Conservation (phyloP, 345 rosid genomes). For the Dovyalis caffra region DNA sequence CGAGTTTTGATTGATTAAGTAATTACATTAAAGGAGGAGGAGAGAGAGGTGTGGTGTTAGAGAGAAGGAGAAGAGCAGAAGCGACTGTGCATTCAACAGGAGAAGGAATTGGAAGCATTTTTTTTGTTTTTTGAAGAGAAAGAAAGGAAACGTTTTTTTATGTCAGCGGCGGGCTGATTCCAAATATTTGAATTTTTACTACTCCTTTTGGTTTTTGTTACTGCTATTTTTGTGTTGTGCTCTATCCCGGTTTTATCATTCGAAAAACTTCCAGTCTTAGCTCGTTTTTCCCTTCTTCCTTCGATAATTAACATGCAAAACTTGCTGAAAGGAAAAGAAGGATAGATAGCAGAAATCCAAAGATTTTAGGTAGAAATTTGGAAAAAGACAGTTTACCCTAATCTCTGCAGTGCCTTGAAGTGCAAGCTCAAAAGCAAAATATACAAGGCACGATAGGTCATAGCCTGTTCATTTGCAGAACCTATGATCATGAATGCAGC, state of each 20-base stretch:
- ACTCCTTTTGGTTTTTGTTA: not conserved
- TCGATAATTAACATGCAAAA: too few relatives aligned
- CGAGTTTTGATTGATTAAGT: slow-evolving; percentile 8
- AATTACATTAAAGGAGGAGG: slow-evolving; percentile 35
- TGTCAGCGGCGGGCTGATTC: slow-evolving; percentile 51
- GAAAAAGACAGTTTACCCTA: too few relatives aligned
- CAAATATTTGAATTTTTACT: slow-evolving; percentile 19
- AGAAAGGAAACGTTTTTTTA: slow-evolving; percentile 17
- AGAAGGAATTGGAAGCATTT: slow-evolving; percentile 63
- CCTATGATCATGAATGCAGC: too few relatives aligned
- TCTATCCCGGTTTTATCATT: not conserved
- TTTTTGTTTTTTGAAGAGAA: not conserved
- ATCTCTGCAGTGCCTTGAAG: too few relatives aligned
- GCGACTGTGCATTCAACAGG: slow-evolving; percentile 60
- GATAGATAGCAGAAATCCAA: too few relatives aligned
- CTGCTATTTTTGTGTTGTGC: not conserved
- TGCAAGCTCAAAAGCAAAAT: too few relatives aligned
- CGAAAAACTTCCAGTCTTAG: too few relatives aligned
- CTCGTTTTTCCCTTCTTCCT: too few relatives aligned
- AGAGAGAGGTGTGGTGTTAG: slow-evolving; percentile 26
- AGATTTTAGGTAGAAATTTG: too few relatives aligned
- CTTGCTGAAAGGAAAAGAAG: too few relatives aligned
- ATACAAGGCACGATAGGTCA: too few relatives aligned
- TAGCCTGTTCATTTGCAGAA: too few relatives aligned
- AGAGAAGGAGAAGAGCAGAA: slow-evolving; percentile 80